A percentile compares a stretch with the other conserved stretches of the same genome.
These are phyloP conservation scores for Mycotypha africana DNA, from an alignment of 371 early-diverging fungal species.

Conservation along the genomic window DNA sequence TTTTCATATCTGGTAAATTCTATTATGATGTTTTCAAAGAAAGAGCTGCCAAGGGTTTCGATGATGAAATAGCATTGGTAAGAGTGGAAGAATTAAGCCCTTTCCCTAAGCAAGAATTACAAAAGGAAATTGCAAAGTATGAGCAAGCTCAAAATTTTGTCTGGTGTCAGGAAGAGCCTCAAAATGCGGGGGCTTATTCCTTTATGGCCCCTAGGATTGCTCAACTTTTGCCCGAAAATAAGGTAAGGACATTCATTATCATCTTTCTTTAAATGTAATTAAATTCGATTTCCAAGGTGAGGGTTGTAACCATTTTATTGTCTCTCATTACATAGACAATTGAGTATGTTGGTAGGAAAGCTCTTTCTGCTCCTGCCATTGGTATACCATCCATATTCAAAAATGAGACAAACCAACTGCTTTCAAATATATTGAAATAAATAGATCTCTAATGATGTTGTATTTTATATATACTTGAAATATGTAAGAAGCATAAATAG, in stretches of 20 bases:
- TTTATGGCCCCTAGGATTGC: constrained; percentile 84
- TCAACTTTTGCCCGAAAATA: constrained; percentile 54
- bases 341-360: constrained; percentile 64
- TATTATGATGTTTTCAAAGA: constrained; percentile 89
- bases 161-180: constrained; percentile 95
- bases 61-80: constrained; percentile 74
- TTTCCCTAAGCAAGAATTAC: constrained; percentile 78
- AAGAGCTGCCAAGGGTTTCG: constrained; percentile 53
- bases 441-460: not conserved
- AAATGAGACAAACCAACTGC: constrained; percentile 27
- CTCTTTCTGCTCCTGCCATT: constrained; percentile 75
- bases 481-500: not conserved
- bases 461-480: not conserved
- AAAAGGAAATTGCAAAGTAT: constrained; percentile 60
- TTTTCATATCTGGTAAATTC: constrained; percentile 87
- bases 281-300: no score
- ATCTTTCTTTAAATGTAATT: not conserved
- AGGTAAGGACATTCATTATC: constrained; percentile 17
- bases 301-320: no score
- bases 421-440: constrained; percentile 18
- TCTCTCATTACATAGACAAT: constrained; percentile 25
- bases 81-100: constrained; percentile 92
- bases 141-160: constrained; percentile 65
- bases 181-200: constrained; percentile 87
- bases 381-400: constrained; percentile 49